A percentile compares a stretch with the other conserved stretches of the same genome.
Conservation (phyloP, 257 asterid species). For the Penstemon davidsonii region DNA sequence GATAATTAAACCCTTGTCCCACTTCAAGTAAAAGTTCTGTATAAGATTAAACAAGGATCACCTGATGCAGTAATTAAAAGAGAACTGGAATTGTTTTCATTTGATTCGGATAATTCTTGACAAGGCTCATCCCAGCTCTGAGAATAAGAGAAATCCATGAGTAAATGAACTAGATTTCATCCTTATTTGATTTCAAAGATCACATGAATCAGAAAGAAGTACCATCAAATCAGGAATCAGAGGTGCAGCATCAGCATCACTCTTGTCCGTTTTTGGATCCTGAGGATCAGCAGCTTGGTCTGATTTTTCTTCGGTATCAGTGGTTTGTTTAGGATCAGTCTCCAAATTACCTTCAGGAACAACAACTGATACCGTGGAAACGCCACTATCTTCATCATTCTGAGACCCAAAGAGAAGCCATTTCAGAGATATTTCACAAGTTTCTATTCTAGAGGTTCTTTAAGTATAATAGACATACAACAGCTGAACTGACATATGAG, state of each 20-base stretch:
- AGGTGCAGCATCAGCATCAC: constrained; percentile 33
- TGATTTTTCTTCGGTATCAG: constrained; percentile 28
- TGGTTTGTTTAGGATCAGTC: constrained; percentile 32
- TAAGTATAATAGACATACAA: neutral
- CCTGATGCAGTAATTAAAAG: constrained; percentile 40
- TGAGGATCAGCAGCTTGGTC: constrained; percentile 34
- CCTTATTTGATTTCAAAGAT: neutral
- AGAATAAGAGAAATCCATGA: neutral
- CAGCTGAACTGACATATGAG: neutral
- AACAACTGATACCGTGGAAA: constrained; percentile 35
- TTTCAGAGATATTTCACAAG: constrained; percentile 23
- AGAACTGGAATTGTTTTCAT: constrained; percentile 28
- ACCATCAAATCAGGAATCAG: constrained; percentile 69
- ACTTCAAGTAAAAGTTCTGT: neutral
- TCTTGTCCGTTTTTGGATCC: constrained; percentile 28
- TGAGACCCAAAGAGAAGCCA: constrained; percentile 29
- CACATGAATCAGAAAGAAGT: constrained; percentile 21
- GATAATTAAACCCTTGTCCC: constrained; percentile 14
- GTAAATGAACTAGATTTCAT: constrained; percentile 4
- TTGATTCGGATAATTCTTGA: constrained; percentile 42
- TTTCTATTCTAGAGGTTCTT: neutral
- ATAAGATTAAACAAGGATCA: constrained; percentile 25
- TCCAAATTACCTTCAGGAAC: constrained; percentile 32
- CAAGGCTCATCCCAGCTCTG: constrained; percentile 65
- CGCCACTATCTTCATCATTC: constrained; percentile 35